phyloP scores from a whole-genome alignment of 1,284 basidiomycete species.

The Salmacisia buchloeana region DNA sequence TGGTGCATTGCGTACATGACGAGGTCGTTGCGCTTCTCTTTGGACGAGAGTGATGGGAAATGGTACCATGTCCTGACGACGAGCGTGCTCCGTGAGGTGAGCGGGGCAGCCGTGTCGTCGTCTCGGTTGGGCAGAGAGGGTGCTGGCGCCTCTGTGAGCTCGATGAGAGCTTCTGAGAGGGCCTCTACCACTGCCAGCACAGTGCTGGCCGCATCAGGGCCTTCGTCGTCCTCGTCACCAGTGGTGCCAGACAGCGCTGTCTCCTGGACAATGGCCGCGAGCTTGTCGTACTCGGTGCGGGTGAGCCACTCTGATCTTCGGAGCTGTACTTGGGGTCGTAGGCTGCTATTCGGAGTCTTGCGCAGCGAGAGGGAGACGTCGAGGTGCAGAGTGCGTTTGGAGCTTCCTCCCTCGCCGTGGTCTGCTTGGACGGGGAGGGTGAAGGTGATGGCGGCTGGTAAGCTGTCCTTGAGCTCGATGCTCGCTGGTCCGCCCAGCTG shows the following conservation, averaged over 20 bases:
- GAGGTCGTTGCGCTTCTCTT: conserved; percentile 30
- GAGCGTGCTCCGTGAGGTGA: neutral
- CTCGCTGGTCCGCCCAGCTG: conserved; percentile 12
- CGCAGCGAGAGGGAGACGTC: conserved; percentile 19
- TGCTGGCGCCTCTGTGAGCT: neutral
- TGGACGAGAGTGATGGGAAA: conserved; percentile 29
- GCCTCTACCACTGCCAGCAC: conserved; percentile 1
- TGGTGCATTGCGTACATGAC: conserved; percentile 18
- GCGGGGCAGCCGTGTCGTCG: neutral
- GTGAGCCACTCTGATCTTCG: conserved; percentile 17
- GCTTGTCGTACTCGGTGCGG: conserved; percentile 11
- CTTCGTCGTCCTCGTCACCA: conserved; percentile 15
- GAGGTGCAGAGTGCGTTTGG: conserved; percentile 10
- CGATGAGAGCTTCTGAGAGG: conserved; percentile 9
- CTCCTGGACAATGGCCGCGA: conserved; percentile 14
- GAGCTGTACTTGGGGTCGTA: neutral
- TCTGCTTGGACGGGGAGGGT: conserved; percentile 17
- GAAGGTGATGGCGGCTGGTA: conserved; percentile 17
- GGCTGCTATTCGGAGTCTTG: neutral
- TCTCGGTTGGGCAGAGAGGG: neutral
- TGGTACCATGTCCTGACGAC: conserved; percentile 29
- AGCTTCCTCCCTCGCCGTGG: neutral
- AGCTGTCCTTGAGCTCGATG: conserved; percentile 15
- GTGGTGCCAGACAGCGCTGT: neutral
- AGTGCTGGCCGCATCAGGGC: conserved; percentile 13